Conservation (phyloP, 2,329 filamentous ascomycete genomes). For the Helotiales sp. region DNA sequence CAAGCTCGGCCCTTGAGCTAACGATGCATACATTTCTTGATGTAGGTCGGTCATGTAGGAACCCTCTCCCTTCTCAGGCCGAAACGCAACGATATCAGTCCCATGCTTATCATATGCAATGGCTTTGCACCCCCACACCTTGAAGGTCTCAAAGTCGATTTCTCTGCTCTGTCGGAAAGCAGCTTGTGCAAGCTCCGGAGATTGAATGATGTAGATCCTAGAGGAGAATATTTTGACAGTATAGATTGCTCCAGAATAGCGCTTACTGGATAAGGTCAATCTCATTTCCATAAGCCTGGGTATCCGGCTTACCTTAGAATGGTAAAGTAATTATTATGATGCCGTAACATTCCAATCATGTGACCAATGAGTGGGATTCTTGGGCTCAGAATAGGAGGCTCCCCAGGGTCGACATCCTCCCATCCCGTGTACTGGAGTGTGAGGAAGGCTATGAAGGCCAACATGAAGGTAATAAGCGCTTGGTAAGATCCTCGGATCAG, state of each 20-base stretch:
- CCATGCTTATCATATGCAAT: conserved; percentile 5
- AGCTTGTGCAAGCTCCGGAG: conserved; percentile 37
- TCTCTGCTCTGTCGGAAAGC: conserved; percentile 37
- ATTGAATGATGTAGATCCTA: conserved; percentile 45
- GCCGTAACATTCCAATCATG: conserved; percentile 14
- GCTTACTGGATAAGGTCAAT: not conserved
- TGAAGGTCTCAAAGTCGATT: conserved; percentile 40
- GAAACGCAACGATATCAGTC: conserved; percentile 3
- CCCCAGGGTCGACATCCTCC: conserved; percentile 24
- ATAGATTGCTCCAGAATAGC: conserved; percentile 34
- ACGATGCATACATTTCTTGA: conserved; percentile 11
- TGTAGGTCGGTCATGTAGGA: conserved; percentile 15
- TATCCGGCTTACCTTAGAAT: conserved; percentile 9
- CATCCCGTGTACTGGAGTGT: conserved; percentile 26
- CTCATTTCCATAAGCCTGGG: not conserved
- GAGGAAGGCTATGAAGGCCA: not conserved
- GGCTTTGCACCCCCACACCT: conserved; percentile 8
- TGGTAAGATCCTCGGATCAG: not conserved
- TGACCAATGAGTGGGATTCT: conserved; percentile 18
- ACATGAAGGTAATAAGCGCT: not conserved
- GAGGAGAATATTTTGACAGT: conserved; percentile 45
- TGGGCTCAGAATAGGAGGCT: conserved; percentile 13
- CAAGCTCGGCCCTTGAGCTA: conserved; percentile 5
- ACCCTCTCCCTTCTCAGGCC: not conserved
- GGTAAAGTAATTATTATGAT: conserved; percentile 14